Percentiles rank a stretch among this genome's conserved stretches.
Conservation (phyloP, 2,329 filamentous ascomycete species). For the Lachnellula arida region DNA sequence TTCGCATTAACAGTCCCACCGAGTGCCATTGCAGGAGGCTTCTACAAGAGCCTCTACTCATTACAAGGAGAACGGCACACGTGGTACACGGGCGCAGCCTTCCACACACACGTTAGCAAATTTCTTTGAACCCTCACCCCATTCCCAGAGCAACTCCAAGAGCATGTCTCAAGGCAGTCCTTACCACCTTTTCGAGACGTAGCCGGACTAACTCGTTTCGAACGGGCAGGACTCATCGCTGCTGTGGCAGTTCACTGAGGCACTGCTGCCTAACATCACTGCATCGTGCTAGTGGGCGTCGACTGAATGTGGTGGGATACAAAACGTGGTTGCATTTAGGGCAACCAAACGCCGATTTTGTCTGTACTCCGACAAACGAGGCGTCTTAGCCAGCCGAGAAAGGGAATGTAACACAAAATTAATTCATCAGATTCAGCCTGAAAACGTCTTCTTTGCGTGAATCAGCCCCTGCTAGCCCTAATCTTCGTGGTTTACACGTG, state of each 20-base stretch:
- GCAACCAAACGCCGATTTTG: slow-evolving; percentile 1
- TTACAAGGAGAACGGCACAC: slow-evolving; percentile 42
- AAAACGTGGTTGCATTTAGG: background rate
- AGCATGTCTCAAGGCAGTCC: too few species aligned
- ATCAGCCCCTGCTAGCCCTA: too few species aligned
- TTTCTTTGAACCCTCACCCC: too few species aligned
- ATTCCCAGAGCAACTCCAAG: too few species aligned
- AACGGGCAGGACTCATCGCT: slow-evolving; percentile 29
- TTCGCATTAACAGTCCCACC: slow-evolving; percentile 25
- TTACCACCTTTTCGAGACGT: too few species aligned
- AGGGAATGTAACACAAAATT: background rate
- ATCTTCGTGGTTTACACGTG: background rate
- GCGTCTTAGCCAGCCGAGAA: background rate
- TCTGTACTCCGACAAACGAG: background rate
- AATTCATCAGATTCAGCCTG: too few species aligned
- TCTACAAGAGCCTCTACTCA: slow-evolving; percentile 38
- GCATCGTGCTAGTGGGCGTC: background rate
- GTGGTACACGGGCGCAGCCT: slow-evolving; percentile 41
- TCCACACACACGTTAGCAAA: too few species aligned
- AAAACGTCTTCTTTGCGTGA: too few species aligned
- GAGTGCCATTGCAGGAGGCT: slow-evolving; percentile 36
- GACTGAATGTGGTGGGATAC: background rate
- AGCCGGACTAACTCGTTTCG: slow-evolving; percentile 16
- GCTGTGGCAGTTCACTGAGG: slow-evolving; percentile 32
- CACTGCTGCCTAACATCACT: slow-evolving; percentile 15